Conservation (phyloP, 768 basidiomycete species). For the Lentinula raphanica region DNA sequence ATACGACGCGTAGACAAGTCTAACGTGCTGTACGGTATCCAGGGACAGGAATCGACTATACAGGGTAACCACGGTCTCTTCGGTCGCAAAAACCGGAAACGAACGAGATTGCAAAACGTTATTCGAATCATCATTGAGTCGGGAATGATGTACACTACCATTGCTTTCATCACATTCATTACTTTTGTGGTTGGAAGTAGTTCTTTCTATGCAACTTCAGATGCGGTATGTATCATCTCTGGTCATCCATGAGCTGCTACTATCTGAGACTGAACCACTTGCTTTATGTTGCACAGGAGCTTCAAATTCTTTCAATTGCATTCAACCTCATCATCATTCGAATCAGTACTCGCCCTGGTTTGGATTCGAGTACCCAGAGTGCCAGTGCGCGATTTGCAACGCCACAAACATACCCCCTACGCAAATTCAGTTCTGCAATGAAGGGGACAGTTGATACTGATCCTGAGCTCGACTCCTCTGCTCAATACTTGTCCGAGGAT, state of each 20-base stretch:
- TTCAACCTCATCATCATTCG: conserved; percentile 15
- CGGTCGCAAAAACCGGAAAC: neutral
- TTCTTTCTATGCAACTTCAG: conserved; percentile 7
- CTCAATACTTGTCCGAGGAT: no score
- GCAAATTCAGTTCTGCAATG: neutral
- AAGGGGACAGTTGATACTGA: neutral
- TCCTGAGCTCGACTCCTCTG: neutral
- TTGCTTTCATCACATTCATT: conserved; percentile 8
- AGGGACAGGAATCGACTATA: neutral
- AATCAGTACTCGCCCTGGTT: neutral
- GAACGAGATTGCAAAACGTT: conserved; percentile 8
- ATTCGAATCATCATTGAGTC: conserved; percentile 13
- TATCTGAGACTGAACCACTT: neutral
- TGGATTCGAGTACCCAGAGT: neutral
- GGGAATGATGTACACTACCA: conserved; percentile 9
- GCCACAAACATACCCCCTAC: neutral
- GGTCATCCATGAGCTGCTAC: neutral
- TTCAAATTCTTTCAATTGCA: conserved; percentile 10
- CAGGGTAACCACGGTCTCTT: neutral
- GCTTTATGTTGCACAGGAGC: neutral
- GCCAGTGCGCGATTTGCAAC: neutral
- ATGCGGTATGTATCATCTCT: neutral
- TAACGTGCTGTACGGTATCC: neutral
- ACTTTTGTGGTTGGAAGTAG: conserved; percentile 5
- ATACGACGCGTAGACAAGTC: conserved; percentile 10